Evolutionary conservation across 805 yeast species (phyloP).

Genomic region (Huiozyma naganishii): DNA sequence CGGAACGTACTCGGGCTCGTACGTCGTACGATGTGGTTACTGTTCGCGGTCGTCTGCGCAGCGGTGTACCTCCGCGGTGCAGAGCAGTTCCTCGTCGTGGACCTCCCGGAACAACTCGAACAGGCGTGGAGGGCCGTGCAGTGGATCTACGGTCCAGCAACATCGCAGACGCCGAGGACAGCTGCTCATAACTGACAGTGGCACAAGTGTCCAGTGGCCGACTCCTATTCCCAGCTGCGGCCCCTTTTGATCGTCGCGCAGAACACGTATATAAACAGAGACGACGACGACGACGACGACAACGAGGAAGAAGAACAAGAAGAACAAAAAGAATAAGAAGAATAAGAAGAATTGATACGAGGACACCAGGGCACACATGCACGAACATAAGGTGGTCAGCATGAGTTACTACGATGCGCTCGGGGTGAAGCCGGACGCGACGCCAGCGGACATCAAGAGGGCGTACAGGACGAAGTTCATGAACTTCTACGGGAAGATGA

Average conservation of each 20-base stretch:
- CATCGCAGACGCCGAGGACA: neutral
- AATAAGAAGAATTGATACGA: no score
- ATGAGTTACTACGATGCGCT: conserved; percentile 62
- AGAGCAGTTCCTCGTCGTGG: conserved; percentile 12
- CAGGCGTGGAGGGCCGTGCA: neutral
- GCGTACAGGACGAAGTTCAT: conserved; percentile 87
- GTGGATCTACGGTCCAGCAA: neutral
- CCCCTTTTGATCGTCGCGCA: no score
- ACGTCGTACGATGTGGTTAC: conserved; percentile 16
- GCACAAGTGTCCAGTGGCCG: no score
- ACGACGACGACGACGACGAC: neutral
- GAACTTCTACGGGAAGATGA: conserved; percentile 54
- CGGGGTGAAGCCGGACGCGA: conserved; percentile 55
- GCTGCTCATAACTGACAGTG: no score
- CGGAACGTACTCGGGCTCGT: conserved; percentile 14
- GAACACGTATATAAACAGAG: neutral
- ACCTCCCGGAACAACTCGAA: conserved; percentile 10
- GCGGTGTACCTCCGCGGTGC: conserved; percentile 29
- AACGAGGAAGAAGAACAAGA: neutral
- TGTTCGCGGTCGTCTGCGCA: conserved; percentile 12
- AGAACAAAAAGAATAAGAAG: no score
- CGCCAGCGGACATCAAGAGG: conserved; percentile 71
- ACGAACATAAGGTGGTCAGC: neutral
- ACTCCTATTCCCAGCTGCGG: no score
- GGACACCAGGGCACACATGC: no score